Conservation (phyloP, 345 rosid genomes). For the Reutealis trisperma region DNA sequence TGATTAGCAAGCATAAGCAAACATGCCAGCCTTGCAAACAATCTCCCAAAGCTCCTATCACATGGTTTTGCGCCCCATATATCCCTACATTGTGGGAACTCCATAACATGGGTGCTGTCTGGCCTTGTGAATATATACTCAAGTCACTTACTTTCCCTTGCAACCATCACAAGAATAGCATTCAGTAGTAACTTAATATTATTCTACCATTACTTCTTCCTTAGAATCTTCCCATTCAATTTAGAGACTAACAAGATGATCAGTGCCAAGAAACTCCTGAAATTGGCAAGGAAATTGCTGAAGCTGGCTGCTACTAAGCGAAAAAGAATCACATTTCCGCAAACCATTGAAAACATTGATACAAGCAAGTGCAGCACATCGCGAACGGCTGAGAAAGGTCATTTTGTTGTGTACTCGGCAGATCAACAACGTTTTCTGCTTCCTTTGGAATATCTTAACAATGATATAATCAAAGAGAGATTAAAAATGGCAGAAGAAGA, state of each 20-base stretch:
- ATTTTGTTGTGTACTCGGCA: constrained; percentile 7
- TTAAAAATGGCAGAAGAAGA: constrained; percentile 3
- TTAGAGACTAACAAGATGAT: constrained; percentile 1
- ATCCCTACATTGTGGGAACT: neutral
- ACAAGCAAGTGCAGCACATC: constrained; percentile 2
- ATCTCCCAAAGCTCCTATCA: neutral
- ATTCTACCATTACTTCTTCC: too few species aligned
- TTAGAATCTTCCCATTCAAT: neutral
- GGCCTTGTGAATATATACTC: neutral
- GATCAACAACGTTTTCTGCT: constrained; percentile 12
- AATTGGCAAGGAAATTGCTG: constrained; percentile 21
- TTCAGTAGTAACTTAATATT: neutral
- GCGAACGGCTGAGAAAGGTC: constrained; percentile 1
- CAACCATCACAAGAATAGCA: neutral
- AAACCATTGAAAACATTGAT: neutral
- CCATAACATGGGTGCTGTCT: neutral
- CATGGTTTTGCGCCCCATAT: neutral
- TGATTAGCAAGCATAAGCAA: neutral
- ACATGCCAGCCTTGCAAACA: neutral
- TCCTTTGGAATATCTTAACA: constrained; percentile 12
- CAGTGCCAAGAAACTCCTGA: constrained; percentile 14
- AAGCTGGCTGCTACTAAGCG: constrained; percentile 5
- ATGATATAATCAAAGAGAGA: constrained; percentile 1
- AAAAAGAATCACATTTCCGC: constrained; percentile 2
- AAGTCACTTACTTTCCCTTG: neutral